Evolutionary conservation across 805 yeast genomes (phyloP).

Genomic region (Lachancea meyersii): DNA sequence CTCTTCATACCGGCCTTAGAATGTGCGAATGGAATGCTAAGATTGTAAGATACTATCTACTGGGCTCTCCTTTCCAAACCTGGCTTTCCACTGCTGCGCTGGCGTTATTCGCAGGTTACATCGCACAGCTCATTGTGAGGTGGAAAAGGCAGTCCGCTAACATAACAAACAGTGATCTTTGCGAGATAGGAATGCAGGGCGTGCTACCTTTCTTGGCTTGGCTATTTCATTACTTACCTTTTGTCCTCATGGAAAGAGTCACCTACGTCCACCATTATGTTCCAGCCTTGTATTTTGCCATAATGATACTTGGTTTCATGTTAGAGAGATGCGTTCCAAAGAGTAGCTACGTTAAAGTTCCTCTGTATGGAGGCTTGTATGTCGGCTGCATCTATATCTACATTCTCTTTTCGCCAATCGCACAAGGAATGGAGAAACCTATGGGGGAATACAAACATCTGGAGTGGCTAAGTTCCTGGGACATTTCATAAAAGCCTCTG

Average conservation of each 20-base stretch:
- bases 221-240: conserved; percentile 84
- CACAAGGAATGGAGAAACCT: conserved; percentile 74
- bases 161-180: conserved; percentile 39
- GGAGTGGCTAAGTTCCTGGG: conserved; percentile 54
- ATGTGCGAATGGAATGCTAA: conserved; percentile 66
- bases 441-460: conserved; percentile 43
- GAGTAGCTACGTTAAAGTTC: neutral
- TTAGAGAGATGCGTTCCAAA: conserved; percentile 22
- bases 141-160: conserved; percentile 68
- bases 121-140: conserved; percentile 35
- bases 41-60: conserved; percentile 54
- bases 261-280: conserved; percentile 94
- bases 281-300: conserved; percentile 93
- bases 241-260: conserved; percentile 90
- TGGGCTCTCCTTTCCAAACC: conserved; percentile 75
- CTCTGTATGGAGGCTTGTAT: conserved; percentile 23
- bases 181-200: conserved; percentile 54
- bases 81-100: conserved; percentile 66
- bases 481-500: conserved; percentile 21
- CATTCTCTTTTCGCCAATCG: conserved; percentile 55
- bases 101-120: conserved; percentile 41
- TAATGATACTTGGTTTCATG: conserved; percentile 48
- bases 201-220: conserved; percentile 84
- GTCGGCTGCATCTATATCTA: conserved; percentile 47
- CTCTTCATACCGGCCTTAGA: conserved; percentile 67